These are phyloP conservation scores for Globisporangium canariense DNA, from an alignment of 352 stramenopile species.

Conservation along the genomic window DNA sequence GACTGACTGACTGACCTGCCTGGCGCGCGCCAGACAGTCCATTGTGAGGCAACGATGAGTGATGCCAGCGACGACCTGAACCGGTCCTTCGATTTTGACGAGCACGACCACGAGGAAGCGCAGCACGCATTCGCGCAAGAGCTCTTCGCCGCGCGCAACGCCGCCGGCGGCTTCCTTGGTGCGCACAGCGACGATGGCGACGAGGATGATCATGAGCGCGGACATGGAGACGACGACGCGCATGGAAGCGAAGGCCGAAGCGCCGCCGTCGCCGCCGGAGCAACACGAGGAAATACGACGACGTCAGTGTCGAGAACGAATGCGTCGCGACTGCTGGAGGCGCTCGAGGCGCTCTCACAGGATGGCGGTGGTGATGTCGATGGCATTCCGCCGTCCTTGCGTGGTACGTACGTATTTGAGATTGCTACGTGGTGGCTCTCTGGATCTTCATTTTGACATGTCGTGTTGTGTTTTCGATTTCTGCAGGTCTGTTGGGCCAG, in stretches of 20 bases:
- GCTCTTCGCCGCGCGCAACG: constrained; percentile 5
- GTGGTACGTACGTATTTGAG: constrained; percentile 10
- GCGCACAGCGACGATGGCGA: neutral
- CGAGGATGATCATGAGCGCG: constrained; percentile 1
- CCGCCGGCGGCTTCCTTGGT: constrained; percentile 1
- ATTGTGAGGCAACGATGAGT: constrained; percentile 2
- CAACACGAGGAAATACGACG: neutral
- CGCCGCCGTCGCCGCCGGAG: neutral
- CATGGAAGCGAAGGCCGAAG: neutral
- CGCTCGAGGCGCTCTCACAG: constrained; percentile 45
- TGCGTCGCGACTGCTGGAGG: constrained; percentile 45
- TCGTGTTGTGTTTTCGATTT: neutral
- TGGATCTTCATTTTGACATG: neutral
- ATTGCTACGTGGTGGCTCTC: neutral
- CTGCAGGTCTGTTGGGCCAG: constrained; percentile 26
- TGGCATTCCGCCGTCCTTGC: constrained; percentile 40
- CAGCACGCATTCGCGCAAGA: constrained; percentile 28
- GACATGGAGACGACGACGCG: neutral
- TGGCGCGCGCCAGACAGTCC: too few species aligned
- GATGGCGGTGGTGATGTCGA: constrained; percentile 25
- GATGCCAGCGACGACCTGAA: constrained; percentile 27
- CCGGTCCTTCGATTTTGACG: constrained; percentile 33
- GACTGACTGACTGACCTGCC: too few species aligned
- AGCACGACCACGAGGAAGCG: constrained; percentile 11
- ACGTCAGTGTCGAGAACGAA: constrained; percentile 17